Evolutionary conservation across 306 rosid species (phyloP).

Genomic region (Sicyos edulis): DNA sequence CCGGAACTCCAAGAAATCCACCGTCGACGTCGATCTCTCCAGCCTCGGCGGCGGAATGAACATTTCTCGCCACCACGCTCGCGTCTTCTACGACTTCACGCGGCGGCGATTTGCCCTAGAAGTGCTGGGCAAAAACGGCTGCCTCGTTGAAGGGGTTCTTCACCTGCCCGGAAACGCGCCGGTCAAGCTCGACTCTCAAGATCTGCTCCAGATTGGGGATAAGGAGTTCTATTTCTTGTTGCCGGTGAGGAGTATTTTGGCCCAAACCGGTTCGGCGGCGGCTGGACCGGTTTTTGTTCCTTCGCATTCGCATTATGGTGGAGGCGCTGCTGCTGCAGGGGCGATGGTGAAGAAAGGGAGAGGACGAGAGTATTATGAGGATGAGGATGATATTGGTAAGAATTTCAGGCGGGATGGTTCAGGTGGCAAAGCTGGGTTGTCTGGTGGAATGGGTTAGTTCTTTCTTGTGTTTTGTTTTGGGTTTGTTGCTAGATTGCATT

Average conservation of each 20-base stretch:
- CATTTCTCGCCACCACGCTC: conserved; percentile 96
- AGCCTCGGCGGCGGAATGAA: conserved; percentile 99
- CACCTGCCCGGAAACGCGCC: conserved; percentile 90
- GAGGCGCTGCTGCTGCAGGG: no score
- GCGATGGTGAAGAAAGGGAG: conserved; percentile 65
- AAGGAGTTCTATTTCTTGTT: conserved; percentile 84
- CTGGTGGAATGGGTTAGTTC: conserved; percentile 60
- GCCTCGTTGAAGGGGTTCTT: conserved; percentile 92
- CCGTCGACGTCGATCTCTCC: conserved; percentile 92
- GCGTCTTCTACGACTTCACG: conserved; percentile 90
- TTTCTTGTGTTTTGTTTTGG: no score
- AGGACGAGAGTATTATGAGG: conserved; percentile 62
- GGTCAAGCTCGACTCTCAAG: conserved; percentile 93
- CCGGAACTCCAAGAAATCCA: conserved; percentile 92
- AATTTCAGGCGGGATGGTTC: conserved; percentile 70
- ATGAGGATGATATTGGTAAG: conserved; percentile 66
- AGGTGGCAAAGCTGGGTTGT: conserved; percentile 48
- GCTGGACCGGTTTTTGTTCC: conserved; percentile 25
- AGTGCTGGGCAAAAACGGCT: conserved; percentile 90
- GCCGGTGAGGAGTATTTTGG: conserved; percentile 67
- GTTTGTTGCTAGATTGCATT: no score
- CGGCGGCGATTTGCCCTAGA: conserved; percentile 97
- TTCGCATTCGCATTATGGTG: conserved; percentile 33
- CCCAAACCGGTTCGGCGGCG: conserved; percentile 21
- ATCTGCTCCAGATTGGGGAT: conserved; percentile 93